phyloP scores from a whole-genome alignment of 108 stramenopile genomes.

The Cyclostephanos tholiformis region DNA sequence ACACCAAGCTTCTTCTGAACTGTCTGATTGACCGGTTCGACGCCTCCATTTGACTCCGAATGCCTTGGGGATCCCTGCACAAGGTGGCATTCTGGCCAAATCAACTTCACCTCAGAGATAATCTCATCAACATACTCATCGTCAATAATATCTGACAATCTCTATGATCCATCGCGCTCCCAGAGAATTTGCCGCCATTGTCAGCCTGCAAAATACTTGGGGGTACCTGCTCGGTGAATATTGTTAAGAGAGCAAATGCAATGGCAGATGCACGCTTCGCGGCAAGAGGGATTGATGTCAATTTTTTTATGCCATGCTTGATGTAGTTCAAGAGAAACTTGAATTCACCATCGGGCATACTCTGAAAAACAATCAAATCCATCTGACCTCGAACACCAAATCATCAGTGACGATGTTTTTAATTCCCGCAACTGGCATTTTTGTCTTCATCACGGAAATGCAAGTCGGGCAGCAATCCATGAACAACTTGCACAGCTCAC shows the following conservation, averaged over 20 bases:
- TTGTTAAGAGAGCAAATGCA: slow-evolving; percentile 2
- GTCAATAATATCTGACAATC: not conserved
- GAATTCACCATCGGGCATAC: slow-evolving; percentile 49
- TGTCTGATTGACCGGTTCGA: not conserved
- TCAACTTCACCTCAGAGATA: too few relatives aligned
- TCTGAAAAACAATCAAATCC: slow-evolving; percentile 41
- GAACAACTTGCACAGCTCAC: too few relatives aligned
- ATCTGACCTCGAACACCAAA: slow-evolving; percentile 24
- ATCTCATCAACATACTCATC: not conserved
- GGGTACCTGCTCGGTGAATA: slow-evolving; percentile 5
- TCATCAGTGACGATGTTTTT: slow-evolving; percentile 25
- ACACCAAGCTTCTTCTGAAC: not conserved
- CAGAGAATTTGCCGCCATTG: not conserved
- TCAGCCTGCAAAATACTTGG: slow-evolving; percentile 1
- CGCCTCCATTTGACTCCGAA: too few relatives aligned
- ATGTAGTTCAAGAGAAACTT: too few relatives aligned
- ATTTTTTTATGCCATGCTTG: slow-evolving; percentile 33
- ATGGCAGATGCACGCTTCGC: not conserved
- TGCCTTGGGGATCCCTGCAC: too few relatives aligned
- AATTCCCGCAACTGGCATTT: slow-evolving; percentile 26
- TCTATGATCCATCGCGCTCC: not conserved
- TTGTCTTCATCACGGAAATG: too few relatives aligned
- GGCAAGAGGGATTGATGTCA: not conserved
- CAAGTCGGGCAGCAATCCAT: too few relatives aligned
- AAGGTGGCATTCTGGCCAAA: too few relatives aligned